Base-by-base conservation (phyloP, 2,329 filamentous ascomycete species). In the Amauroascus verrucosus region DNA sequence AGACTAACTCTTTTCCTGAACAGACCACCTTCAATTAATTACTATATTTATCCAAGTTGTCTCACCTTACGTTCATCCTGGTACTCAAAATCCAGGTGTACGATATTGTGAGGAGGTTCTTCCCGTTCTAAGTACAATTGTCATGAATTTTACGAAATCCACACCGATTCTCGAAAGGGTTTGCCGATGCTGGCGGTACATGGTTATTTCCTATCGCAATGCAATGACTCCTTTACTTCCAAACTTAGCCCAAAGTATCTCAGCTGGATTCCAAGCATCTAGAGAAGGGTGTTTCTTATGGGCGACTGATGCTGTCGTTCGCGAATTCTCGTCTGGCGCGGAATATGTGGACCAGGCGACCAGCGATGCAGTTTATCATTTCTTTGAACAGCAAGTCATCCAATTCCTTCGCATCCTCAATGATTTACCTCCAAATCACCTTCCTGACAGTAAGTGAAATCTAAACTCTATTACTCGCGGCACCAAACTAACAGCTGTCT, bases 241-340 rank as follows among this genome's bases (percentile, higher is more conserved):
- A 0, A 79, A 82, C 18, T 82, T 98, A 70, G 94, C 93, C 16
- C 86, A 91, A 62, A 94, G 91, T 69, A 79, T 98, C 54, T 88
- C 88, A 1, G 79, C 78, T 58, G 90, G 91, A 3, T 98, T 98
- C 67, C 79, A 85, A 53, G 78, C 80, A 16, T 96, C 91, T 9
- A 81, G 84, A 56, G 91, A 98, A 70, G 93, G 93, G 11, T 96
- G 91, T 67, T 98, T 98, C 77, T 77, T 98, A n/a, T 98, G 93
- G 93, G 91, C 93, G 1, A 96, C 91, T 1, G 87, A 90, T 59
- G 88, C 91, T 7, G 94, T 98, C 58, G 79, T 98, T 28, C 85
- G 93, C 55, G 93, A 98, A 68, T 98, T 97, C 65, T 93, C 88
- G 0, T 88, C 95, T 62, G 89, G 91, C 40, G 82, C 86, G 40